Evolutionary conservation across 495 filamentous ascomycete genomes (phyloP), one percentile per base, ranked within the genome.

Genomic region (Glarea lozoyensis): DNA sequence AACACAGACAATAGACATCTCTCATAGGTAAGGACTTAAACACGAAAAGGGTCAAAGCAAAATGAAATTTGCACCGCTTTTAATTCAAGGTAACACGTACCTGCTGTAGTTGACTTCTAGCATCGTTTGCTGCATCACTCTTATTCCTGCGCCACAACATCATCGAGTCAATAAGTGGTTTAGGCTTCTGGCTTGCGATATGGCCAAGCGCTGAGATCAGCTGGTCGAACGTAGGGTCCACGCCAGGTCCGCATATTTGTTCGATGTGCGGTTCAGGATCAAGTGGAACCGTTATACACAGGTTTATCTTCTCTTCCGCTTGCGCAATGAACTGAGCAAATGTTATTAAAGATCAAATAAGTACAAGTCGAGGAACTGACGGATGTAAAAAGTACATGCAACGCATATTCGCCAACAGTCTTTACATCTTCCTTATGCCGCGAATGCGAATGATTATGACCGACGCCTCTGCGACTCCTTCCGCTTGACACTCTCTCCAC

Each of bases 61-160:
- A 29, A 7, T 29, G 7, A 29, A 7, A 29, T 29, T 40, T n/a
- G 10, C 10, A 17, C 33, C 15, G 2, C 17, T 19, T 29, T 13
- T 1, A 37, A 19, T 1, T 24, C 23, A 7, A n/a, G 16, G 21
- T 15, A 7, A 22, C 9, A 23, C 42, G 22, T 62, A 83, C 73
- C 55, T 82, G 78, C 40, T 79, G 79, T 25, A 84, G 66, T 53
- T 82, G 74, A 18, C 35, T 51, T 2, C 73, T 63, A 13, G 70
- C 73, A 40, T 75, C 72, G 41, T 72, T 76, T 20, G 88, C 86
- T 10, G 85, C 79, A 62, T 96, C 92, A 51, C 88, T 90, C 63
- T 94, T 95, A 30, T 75, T 80, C 60, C 95, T 95, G 30, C 93
- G 76, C 92, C 92, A 98, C 16, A 88, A 76, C 87, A 98, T 97